These are phyloP conservation scores for Xylaria intraflava DNA, from an alignment of 495 filamentous ascomycete species.

Conservation along the genomic window DNA sequence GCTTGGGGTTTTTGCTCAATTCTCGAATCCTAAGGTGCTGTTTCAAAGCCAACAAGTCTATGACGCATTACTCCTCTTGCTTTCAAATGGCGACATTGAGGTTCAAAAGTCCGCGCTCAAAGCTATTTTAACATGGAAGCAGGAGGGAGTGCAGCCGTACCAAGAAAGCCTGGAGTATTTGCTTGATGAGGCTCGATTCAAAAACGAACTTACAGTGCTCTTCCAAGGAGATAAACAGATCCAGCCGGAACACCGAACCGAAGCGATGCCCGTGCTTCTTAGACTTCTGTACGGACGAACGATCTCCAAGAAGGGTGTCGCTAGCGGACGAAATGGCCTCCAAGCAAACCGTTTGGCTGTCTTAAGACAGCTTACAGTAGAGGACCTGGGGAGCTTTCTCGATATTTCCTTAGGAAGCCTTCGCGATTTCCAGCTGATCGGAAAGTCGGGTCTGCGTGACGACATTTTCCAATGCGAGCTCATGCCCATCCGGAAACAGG, in stretches of 20 bases:
- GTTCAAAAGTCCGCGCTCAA: constrained; percentile 80
- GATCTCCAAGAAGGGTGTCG: constrained; percentile 70
- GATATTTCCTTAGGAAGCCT: constrained; percentile 73
- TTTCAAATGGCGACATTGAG: constrained; percentile 82
- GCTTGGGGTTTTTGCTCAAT: constrained; percentile 74
- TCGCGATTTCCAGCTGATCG: constrained; percentile 47
- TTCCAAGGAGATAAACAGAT: constrained; percentile 77
- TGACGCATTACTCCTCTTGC: constrained; percentile 59
- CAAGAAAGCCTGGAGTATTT: constrained; percentile 83
- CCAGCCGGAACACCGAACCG: constrained; percentile 60
- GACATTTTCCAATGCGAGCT: constrained; percentile 47
- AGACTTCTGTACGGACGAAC: constrained; percentile 83
- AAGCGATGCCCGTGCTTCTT: constrained; percentile 77
- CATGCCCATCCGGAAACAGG: constrained; percentile 65
- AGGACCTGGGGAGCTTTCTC: constrained; percentile 71
- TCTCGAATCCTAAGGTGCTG: constrained; percentile 75
- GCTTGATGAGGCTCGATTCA: constrained; percentile 83
- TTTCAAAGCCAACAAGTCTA: constrained; percentile 75
- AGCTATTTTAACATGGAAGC: constrained; percentile 84
- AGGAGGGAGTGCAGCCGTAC: constrained; percentile 64
- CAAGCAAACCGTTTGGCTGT: constrained; percentile 57
- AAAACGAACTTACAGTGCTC: constrained; percentile 82
- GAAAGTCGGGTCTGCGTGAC: constrained; percentile 42
- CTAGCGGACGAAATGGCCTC: constrained; percentile 52
- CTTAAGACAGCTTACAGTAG: constrained; percentile 43